phyloP scores from a whole-genome alignment of 495 filamentous ascomycete genomes.

The Neurospora sp. region DNA sequence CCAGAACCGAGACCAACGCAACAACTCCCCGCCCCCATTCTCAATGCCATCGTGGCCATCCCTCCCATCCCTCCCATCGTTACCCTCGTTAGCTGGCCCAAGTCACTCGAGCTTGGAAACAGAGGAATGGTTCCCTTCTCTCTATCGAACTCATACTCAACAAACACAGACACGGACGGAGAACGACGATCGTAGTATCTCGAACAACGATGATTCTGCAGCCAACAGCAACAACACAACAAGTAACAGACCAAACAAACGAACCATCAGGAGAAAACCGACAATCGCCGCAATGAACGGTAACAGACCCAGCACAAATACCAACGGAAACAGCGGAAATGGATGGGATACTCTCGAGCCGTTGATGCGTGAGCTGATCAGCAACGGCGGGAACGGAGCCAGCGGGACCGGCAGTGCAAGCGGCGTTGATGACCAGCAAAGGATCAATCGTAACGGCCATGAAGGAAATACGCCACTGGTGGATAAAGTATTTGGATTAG shows the following conservation, averaged over 20 bases:
- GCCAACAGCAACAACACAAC: not conserved
- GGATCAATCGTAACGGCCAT: not conserved
- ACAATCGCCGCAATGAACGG: not conserved
- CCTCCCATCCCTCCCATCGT: not conserved
- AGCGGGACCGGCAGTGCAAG: not conserved
- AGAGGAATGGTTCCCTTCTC: not conserved
- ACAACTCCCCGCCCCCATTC: not conserved
- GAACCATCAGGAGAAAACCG: not conserved
- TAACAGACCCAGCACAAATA: not conserved
- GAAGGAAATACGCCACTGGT: not conserved
- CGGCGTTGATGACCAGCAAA: not conserved
- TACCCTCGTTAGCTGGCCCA: not conserved
- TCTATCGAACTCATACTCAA: not conserved
- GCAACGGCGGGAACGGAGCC: not conserved
- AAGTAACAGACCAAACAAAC: not conserved
- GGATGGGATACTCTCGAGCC: slow-evolving; percentile 10
- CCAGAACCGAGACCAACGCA: not conserved
- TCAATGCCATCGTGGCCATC: not conserved
- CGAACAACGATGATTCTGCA: no score
- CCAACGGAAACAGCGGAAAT: not conserved
- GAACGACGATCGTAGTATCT: no score
- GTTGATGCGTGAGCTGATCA: slow-evolving; percentile 12
- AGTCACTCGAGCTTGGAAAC: not conserved
- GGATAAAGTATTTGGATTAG: not conserved
- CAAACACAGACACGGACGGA: no score